Evolutionary conservation across 305 asterid species (phyloP), one percentile per base, ranked within the genome.

Genomic region (Fraxinus greggii): DNA sequence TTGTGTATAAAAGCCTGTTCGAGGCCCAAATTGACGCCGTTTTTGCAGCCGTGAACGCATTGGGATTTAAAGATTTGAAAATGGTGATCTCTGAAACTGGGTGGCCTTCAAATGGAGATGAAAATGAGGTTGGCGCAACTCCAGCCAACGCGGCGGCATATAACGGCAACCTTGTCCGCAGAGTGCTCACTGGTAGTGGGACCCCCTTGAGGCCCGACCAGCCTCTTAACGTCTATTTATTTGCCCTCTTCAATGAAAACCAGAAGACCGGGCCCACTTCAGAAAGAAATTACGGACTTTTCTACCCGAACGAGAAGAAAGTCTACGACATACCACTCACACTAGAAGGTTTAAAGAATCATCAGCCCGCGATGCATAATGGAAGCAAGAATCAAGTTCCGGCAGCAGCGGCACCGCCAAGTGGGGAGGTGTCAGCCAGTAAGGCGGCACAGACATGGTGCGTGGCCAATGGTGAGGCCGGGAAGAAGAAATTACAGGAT

Each of bases 1-100:
- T 90, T 0, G 89, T 88, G 8, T 91, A 92, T 59, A 87, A 87
- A 21, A 85, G 85, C 85, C 83, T 92, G 1, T 82, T 92, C 0
- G 97, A 92, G 0, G 95, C 97, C 82, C 97, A 92, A 67, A 32
- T 91, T 67, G 95, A 92, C 87, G 95, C 95, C 61, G 97, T 91
- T 21, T 90, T 32, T 33, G 88, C 95, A 0, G 95, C 94, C 2
- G 87, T 90, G 92, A 69, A 65, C 1, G 90, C 87, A 0, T 9
- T 88, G n/a, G 80, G 83, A 2, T 90, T 84, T 75, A 61, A 74
- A 56, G 92, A 89, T 61, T 72, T 92, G 3, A 85, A 83, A 56
- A 29, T 89, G 15, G 90, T 83, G 69, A 85, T 92, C 3, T 86
- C 92, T 1, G 95, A 92, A 56, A 92, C 95, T 8, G 97, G 97